Evolutionary conservation across 176 grass and related monocot species (phyloP), one percentile per base, ranked within the genome.

Genomic region (Oryza meridionalis): DNA sequence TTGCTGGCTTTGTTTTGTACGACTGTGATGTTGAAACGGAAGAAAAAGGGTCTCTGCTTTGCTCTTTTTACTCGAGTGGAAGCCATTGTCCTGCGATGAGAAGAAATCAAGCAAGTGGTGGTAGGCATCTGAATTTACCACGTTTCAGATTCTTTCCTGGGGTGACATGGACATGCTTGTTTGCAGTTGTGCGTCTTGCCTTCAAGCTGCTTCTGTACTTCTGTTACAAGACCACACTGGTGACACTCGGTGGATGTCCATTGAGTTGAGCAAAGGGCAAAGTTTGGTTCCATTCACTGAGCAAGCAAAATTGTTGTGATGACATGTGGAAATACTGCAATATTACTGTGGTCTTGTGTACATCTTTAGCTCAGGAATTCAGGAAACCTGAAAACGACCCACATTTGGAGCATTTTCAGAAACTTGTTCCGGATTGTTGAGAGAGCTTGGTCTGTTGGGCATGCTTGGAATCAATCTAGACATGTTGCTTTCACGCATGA

Each of bases 161-260:
- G 42, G n/a, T 80, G 26, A 67, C 19, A 35, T 21, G 62, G 63
- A 45, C 25, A 79, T 4, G 43, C 38, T 46, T 67, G 22, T 31
- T 11, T 78, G 70, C 70, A 17, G 43, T 5, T 47, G 31, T 15
- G 25, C 42, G 6, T 24, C 49, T 58, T 6, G 53, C 53, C 53
- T 58, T 58, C 72, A 61, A 77, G 22, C 53, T 69, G 65, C 46
- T 61, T 61, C 15, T 61, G 65, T 69, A 47, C 32, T 61, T 61
- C 22, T 61, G 65, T 62, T 17, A 13, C 67, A 66, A 24, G 66
- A 33, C 11, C 32, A 66, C 44, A 73, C 29, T 25, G 24, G 43
- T 6, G 64, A 49, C 16, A 49, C 16, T 21, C 11, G 1, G 43
- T 62, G 58, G 24, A 19, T 50, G 71, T 25, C 24, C 43, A 31